Percentiles rank a stretch among this genome's conserved stretches.
Evolutionary conservation across 129 eudicot genomes (phyloP).

Genomic region (Flaveria bidentis): DNA sequence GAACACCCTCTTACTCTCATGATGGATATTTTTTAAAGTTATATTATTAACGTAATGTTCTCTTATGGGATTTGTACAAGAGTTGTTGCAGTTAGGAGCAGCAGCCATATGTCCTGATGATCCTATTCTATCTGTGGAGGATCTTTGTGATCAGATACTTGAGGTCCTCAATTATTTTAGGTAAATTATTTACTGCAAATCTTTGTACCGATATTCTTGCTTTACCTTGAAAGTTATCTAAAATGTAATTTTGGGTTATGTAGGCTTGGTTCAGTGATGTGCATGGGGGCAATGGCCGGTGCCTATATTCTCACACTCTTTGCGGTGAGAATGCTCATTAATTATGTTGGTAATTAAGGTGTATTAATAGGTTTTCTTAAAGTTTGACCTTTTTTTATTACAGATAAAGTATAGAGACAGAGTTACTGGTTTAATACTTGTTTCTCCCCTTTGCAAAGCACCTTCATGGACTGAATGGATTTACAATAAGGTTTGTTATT

Average conservation of each 20-base stretch:
- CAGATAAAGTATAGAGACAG: conserved; percentile 89
- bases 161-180: conserved; percentile 71
- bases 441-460: conserved; percentile 92
- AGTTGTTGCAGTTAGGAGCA: conserved; percentile 90
- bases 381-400: conserved; percentile 25
- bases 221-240: background rate
- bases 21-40: background rate
- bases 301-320: conserved; percentile 90
- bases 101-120: conserved; percentile 61
- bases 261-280: conserved; percentile 98
- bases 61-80: conserved; percentile 60
- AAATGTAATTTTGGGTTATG: background rate
- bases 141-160: conserved; percentile 70
- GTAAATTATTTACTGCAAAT: conserved; percentile 22
- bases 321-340: conserved; percentile 56
- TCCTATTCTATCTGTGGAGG: conserved; percentile 56
- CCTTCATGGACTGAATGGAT: conserved; percentile 99
- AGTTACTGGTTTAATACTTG: conserved; percentile 87
- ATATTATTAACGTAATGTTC: conserved; percentile 50
- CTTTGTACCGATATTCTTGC: background rate
- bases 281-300: conserved; percentile 97
- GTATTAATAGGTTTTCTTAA: background rate
- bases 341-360: background rate
- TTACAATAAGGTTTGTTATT: conserved; percentile 68
- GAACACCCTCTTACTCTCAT: background rate